Evolutionary conservation across 352 stramenopile species (phyloP).

Genomic region (Pythium chondricola): DNA sequence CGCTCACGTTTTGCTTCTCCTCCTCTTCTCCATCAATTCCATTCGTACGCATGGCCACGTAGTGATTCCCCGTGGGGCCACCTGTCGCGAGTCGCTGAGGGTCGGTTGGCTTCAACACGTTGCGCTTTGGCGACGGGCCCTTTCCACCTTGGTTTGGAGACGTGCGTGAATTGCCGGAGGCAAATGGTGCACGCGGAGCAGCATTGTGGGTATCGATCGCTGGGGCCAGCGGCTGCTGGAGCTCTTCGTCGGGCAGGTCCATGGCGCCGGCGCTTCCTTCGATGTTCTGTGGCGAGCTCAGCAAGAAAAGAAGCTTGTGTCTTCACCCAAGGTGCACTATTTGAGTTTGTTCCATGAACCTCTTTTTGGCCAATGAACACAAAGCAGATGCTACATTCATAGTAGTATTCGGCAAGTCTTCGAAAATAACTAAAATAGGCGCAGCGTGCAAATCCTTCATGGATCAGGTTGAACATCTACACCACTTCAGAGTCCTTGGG

Average conservation of each 20-base stretch:
- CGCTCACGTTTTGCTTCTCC: slow-evolving; percentile 32
- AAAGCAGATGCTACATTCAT: neutral
- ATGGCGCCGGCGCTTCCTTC: slow-evolving; percentile 24
- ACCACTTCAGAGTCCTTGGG: slow-evolving; percentile 31
- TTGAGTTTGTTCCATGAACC: too few species aligned
- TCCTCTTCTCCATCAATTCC: slow-evolving; percentile 34
- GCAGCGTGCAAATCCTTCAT: too few species aligned
- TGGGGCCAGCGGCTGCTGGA: slow-evolving; percentile 65
- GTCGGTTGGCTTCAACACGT: slow-evolving; percentile 13
- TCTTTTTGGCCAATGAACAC: too few species aligned
- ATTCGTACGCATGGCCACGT: slow-evolving; percentile 31
- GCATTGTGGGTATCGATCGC: slow-evolving; percentile 10
- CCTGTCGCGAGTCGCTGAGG: slow-evolving; percentile 7
- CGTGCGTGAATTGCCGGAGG: slow-evolving; percentile 9
- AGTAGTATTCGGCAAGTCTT: too few species aligned
- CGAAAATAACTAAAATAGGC: neutral
- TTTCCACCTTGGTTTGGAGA: slow-evolving; percentile 5
- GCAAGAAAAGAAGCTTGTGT: too few species aligned
- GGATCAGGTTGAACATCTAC: slow-evolving; percentile 10
- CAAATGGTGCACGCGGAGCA: neutral
- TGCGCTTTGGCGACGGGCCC: slow-evolving; percentile 16
- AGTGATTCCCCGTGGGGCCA: slow-evolving; percentile 19
- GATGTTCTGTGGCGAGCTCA: slow-evolving; percentile 9
- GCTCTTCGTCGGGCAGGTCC: slow-evolving; percentile 68
- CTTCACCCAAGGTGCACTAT: too few species aligned